phyloP scores from a whole-genome alignment of 2,329 filamentous ascomycete species.

The Hymenotorrendiella dingleyae region DNA sequence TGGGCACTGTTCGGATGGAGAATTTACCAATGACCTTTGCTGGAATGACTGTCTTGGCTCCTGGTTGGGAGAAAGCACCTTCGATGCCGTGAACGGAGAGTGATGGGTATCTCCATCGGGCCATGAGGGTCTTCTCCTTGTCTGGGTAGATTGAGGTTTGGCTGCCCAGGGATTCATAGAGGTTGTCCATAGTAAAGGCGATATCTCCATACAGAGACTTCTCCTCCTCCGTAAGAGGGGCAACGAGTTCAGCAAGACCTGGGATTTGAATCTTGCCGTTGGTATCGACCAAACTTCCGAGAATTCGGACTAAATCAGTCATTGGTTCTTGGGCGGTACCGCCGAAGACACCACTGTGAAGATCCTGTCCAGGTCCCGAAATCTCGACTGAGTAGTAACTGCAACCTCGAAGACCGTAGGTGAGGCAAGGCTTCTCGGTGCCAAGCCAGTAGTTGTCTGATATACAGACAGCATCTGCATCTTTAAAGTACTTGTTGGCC shows the following conservation, averaged over 20 bases:
- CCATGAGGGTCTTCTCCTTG: conserved; percentile 92
- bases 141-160: conserved; percentile 80
- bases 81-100: conserved; percentile 92
- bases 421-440: conserved; percentile 96
- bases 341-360: conserved; percentile 96
- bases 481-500: conserved; percentile 90
- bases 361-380: conserved; percentile 83
- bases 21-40: conserved; percentile 98
- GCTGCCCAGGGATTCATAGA: conserved; percentile 87
- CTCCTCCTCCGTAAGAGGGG: conserved; percentile 80
- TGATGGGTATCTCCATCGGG: conserved; percentile 90
- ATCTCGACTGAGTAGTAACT: conserved; percentile 96
- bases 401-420: conserved; percentile 92
- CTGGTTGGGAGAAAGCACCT: conserved; percentile 86
- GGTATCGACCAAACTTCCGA: conserved; percentile 80
- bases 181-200: conserved; percentile 91
- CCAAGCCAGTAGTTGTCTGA: conserved; percentile 99
- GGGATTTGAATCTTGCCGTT: conserved; percentile 90
- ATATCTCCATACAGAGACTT: conserved; percentile 83
- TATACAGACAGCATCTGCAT: conserved; percentile 94
- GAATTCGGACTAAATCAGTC: conserved; percentile 83
- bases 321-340: conserved; percentile 97
- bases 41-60: conserved; percentile 97
- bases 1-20: conserved; percentile 91
- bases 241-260: conserved; percentile 91